phyloP scores from a whole-genome alignment of 129 eudicot species.

The Helianthus tuberosus region DNA sequence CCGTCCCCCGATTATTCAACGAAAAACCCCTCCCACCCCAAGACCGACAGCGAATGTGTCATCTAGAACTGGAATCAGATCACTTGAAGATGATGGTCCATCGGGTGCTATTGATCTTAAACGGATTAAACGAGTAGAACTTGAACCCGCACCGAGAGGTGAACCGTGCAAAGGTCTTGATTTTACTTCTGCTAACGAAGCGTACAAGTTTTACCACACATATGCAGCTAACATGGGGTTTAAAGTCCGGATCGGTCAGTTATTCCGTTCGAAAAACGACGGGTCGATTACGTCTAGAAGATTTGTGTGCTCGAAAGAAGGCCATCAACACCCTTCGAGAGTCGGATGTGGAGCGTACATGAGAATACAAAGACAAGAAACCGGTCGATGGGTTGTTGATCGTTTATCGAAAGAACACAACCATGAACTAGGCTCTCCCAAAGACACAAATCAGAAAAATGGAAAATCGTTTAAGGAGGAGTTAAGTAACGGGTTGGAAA shows the following conservation, averaged over 20 bases:
- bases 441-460: conserved; percentile 36
- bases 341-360: conserved; percentile 88
- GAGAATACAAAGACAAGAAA: conserved; percentile 86
- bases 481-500: conserved; percentile 55
- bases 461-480: conserved; percentile 64
- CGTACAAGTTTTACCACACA: conserved; percentile 67
- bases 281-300: conserved; percentile 86
- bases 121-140: conserved; percentile 71
- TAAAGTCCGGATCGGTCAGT: conserved; percentile 76
- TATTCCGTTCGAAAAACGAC: conserved; percentile 83
- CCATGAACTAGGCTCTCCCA: conserved; percentile 57
- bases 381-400: conserved; percentile 85
- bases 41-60: conserved; percentile 47
- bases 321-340: conserved; percentile 89
- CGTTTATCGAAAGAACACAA: conserved; percentile 83
- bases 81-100: conserved; percentile 70
- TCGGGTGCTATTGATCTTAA: conserved; percentile 64
- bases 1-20: conserved; percentile 48
- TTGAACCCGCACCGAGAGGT: conserved; percentile 39
- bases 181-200: conserved; percentile 66
- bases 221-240: conserved; percentile 72
- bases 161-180: conserved; percentile 84
- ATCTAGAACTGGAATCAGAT: conserved; percentile 71
- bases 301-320: conserved; percentile 92
- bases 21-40: conserved; percentile 58